Percentiles rank a stretch among this genome's conserved stretches.
Evolutionary conservation across 2,329 filamentous ascomycete genomes (phyloP).

Genomic region (Byssochlamys sp.): DNA sequence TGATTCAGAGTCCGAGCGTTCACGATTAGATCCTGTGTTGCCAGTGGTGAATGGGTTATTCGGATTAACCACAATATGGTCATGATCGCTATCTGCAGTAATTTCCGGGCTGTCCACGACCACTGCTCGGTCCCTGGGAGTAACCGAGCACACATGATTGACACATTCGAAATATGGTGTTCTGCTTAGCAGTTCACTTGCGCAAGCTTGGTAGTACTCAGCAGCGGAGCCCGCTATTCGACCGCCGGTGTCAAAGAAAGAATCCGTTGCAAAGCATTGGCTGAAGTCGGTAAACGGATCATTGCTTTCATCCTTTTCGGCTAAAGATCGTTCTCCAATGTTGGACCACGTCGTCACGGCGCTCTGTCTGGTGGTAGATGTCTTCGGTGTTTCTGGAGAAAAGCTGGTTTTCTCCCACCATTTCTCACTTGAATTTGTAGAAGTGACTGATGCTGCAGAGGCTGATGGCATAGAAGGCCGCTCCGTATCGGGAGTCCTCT

Average conservation of each 20-base stretch:
- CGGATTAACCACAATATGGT: not conserved
- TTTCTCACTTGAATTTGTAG: constrained; percentile 12
- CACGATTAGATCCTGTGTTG: constrained; percentile 4
- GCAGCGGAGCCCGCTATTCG: constrained; percentile 27
- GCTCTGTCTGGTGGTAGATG: constrained; percentile 5
- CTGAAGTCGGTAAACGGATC: not conserved
- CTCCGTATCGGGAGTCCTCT: constrained; percentile 14
- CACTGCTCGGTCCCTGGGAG: constrained; percentile 14
- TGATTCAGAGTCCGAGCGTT: constrained; percentile 11
- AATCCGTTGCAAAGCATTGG: not conserved
- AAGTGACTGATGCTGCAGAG: constrained; percentile 7
- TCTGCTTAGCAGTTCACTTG: constrained; percentile 34
- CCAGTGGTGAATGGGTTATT: constrained; percentile 14
- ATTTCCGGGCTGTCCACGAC: constrained; percentile 11
- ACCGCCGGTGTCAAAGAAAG: not conserved
- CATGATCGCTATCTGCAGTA: constrained; percentile 1
- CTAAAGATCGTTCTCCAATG: constrained; percentile 9
- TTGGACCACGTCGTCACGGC: constrained; percentile 13
- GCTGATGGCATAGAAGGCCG: constrained; percentile 20
- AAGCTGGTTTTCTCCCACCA: constrained; percentile 24
- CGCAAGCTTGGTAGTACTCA: constrained; percentile 38
- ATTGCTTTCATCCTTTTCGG: constrained; percentile 6
- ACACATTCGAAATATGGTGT: constrained; percentile 35
- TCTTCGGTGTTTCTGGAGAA: constrained; percentile 25
- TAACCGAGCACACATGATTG: constrained; percentile 34